These are phyloP conservation scores for Aspergillus pseudoglaucus DNA, from an alignment of 2,329 filamentous ascomycete species.

Conservation along the genomic window DNA sequence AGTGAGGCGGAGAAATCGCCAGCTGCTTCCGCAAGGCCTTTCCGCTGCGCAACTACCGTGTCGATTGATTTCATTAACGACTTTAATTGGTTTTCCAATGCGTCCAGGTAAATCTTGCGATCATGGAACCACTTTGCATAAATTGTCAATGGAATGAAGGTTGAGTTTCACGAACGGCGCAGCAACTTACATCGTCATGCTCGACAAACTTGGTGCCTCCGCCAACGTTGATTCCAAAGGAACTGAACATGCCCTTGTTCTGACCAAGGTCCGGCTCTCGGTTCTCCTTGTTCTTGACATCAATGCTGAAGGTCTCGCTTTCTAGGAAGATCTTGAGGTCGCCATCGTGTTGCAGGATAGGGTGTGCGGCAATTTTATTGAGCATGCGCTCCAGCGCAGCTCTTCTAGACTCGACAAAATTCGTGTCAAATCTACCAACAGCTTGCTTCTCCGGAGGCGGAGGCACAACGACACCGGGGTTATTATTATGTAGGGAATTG, in stretches of 20 bases:
- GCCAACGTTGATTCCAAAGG: slow-evolving; percentile 71
- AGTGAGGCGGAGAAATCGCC: slow-evolving; percentile 89
- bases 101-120: slow-evolving; percentile 87
- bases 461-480: slow-evolving; percentile 88
- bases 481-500: slow-evolving; percentile 86
- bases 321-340: slow-evolving; percentile 96
- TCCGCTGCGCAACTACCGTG: slow-evolving; percentile 82
- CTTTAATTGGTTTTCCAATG: slow-evolving; percentile 84
- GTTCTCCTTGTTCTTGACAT: slow-evolving; percentile 96
- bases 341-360: slow-evolving; percentile 82
- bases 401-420: slow-evolving; percentile 89
- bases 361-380: slow-evolving; percentile 87
- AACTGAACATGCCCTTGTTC: slow-evolving; percentile 88
- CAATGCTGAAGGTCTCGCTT: slow-evolving; percentile 90
- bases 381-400: slow-evolving; percentile 95
- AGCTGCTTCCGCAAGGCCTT: slow-evolving; percentile 86
- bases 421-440: slow-evolving; percentile 88
- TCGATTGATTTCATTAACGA: slow-evolving; percentile 90
- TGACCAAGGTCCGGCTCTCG: slow-evolving; percentile 79
- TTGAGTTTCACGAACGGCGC: background rate
- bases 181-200: slow-evolving; percentile 74
- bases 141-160: background rate
- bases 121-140: slow-evolving; percentile 84
- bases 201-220: slow-evolving; percentile 84
- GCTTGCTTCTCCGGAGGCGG: slow-evolving; percentile 97